A percentile compares a stretch with the other conserved stretches of the same genome.
phyloP scores from a whole-genome alignment of 2,329 filamentous ascomycete genomes.

The Ophiostoma tasmaniense region DNA sequence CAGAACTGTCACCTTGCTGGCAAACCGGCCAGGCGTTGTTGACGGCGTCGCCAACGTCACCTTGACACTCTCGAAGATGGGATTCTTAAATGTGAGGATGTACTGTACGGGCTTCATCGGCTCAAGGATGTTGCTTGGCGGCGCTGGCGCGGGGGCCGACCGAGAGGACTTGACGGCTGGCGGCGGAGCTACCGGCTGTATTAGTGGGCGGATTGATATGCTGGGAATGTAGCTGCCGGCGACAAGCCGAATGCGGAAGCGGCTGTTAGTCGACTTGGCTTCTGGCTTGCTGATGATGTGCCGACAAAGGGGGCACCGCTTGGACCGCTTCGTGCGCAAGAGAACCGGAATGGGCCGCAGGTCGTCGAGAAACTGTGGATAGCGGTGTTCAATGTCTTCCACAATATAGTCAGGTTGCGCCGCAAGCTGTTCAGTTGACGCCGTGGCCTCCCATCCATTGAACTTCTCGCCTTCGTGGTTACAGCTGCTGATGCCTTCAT shows the following conservation, averaged over 20 bases:
- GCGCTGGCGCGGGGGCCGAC: conserved; percentile 16
- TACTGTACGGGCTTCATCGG: conserved; percentile 64
- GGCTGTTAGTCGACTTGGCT: conserved; percentile 76
- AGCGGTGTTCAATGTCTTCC: conserved; percentile 39
- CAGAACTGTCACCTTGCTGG: conserved; percentile 77
- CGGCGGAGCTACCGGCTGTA: conserved; percentile 17
- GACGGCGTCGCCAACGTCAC: conserved; percentile 81
- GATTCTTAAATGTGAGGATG: conserved; percentile 84
- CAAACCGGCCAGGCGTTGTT: conserved; percentile 66
- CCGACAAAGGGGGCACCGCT: conserved; percentile 83
- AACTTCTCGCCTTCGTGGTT: conserved; percentile 11
- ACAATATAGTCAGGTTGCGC: conserved; percentile 32
- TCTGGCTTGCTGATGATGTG: conserved; percentile 96
- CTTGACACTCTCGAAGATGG: conserved; percentile 82
- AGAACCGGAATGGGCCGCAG: conserved; percentile 75
- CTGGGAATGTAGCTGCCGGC: conserved; percentile 82
- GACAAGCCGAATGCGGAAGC: conserved; percentile 86
- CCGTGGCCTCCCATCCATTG: conserved; percentile 56
- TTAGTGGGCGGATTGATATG: conserved; percentile 61
- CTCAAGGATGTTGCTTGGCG: conserved; percentile 34
- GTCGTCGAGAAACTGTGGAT: conserved; percentile 57
- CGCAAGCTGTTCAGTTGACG: conserved; percentile 40
- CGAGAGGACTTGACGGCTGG: conserved; percentile 18
- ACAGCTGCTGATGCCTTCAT: conserved; percentile 12
- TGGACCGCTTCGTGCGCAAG: conserved; percentile 84